phyloP scores from a whole-genome alignment of 2,329 filamentous ascomycete species.

The Waltergamsia citrina region DNA sequence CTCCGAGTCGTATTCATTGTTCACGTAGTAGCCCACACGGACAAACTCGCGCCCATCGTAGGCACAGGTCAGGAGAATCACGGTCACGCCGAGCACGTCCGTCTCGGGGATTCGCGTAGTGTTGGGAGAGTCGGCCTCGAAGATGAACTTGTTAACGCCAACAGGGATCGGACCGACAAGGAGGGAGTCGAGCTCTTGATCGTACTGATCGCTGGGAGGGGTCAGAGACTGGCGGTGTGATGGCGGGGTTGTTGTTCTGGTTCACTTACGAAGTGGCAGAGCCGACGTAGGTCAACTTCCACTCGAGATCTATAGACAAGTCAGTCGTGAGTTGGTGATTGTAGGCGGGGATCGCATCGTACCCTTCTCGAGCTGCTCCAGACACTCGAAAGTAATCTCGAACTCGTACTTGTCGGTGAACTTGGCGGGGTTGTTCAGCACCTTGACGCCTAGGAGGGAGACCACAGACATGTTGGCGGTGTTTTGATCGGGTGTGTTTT shows the following conservation, averaged over 20 bases:
- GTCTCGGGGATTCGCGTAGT: constrained; percentile 84
- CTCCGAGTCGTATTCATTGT: constrained; percentile 95
- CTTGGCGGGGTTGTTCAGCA: constrained; percentile 92
- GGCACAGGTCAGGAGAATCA: constrained; percentile 90
- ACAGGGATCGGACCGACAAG: constrained; percentile 96
- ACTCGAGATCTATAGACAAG: constrained; percentile 64
- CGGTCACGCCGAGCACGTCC: constrained; percentile 93
- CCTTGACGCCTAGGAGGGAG: constrained; percentile 87
- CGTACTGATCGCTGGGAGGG: constrained; percentile 70
- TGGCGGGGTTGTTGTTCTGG: constrained; percentile 8
- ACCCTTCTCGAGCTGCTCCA: constrained; percentile 92
- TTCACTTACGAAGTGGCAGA: constrained; percentile 87
- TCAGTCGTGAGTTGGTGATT: not conserved
- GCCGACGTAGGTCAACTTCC: constrained; percentile 98
- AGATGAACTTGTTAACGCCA: constrained; percentile 97
- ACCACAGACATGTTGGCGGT: constrained; percentile 74
- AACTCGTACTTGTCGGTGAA: constrained; percentile 93
- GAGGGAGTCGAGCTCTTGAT: constrained; percentile 95
- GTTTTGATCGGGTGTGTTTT: not conserved
- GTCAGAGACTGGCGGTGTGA: constrained; percentile 6
- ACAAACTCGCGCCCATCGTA: constrained; percentile 97
- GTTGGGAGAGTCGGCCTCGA: constrained; percentile 89
- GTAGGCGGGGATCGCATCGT: constrained; percentile 11
- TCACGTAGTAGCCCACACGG: constrained; percentile 97
- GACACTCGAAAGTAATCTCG: constrained; percentile 97